Conservation (phyloP, 2,329 filamentous ascomycete genomes). For the Capronia americana region DNA sequence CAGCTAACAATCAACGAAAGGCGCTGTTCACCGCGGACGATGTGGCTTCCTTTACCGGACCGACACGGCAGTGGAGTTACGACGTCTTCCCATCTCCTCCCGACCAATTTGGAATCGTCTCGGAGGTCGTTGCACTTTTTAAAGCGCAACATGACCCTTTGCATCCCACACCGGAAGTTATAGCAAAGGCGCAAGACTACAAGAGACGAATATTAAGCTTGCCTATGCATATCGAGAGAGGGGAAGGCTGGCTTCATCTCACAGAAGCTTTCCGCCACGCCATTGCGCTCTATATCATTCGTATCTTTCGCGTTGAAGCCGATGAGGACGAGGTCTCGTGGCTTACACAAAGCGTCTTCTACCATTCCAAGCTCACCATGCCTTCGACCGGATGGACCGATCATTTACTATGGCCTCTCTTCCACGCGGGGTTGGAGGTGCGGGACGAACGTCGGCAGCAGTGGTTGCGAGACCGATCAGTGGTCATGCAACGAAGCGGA, state of each 20-base stretch:
- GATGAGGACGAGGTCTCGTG: slow-evolving; percentile 21
- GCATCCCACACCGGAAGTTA: slow-evolving; percentile 1
- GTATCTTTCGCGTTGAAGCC: slow-evolving; percentile 6
- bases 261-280: slow-evolving; percentile 23
- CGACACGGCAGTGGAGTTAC: slow-evolving; percentile 18
- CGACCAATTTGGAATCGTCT: slow-evolving; percentile 19
- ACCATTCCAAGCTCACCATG: slow-evolving; percentile 16
- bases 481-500: slow-evolving; percentile 17
- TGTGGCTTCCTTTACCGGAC: slow-evolving; percentile 6
- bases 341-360: slow-evolving; percentile 19
- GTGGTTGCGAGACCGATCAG: slow-evolving; percentile 12
- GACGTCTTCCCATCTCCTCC: slow-evolving; percentile 26
- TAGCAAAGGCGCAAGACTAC: not conserved
- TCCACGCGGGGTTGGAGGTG: slow-evolving; percentile 18
- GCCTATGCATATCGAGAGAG: slow-evolving; percentile 17
- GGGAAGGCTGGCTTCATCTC: slow-evolving; percentile 18
- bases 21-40: slow-evolving; percentile 14
- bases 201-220: slow-evolving; percentile 3
- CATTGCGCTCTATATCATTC: slow-evolving; percentile 21
- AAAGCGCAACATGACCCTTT: slow-evolving; percentile 3
- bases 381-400: slow-evolving; percentile 19
- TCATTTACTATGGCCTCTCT: slow-evolving; percentile 23
- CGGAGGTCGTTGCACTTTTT: slow-evolving; percentile 5
- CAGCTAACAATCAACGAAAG: slow-evolving; percentile 10
- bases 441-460: slow-evolving; percentile 1